Percentiles rank a stretch among this genome's conserved stretches.
Conservation (phyloP, 179 eudicot species). For the Spinacia oleracea region DNA sequence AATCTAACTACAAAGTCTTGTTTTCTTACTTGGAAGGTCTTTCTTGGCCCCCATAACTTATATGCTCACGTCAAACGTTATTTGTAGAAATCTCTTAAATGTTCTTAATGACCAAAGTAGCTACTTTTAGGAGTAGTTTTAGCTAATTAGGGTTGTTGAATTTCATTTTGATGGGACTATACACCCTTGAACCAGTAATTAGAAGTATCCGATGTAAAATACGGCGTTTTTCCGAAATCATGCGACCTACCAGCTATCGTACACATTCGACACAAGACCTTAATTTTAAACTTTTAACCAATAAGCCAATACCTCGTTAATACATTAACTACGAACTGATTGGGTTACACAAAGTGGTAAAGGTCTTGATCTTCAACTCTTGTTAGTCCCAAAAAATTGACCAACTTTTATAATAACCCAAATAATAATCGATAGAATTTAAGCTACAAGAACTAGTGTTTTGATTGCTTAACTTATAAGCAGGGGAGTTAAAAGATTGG, state of each 20-base stretch:
- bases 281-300: too few species aligned
- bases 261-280: too few species aligned
- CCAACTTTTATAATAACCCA: constrained; percentile 8
- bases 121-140: background rate
- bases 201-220: too few species aligned
- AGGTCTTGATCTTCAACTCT: background rate
- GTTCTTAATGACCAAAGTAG: background rate
- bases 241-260: too few species aligned
- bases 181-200: background rate
- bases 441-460: constrained; percentile 32
- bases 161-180: background rate
- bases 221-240: too few species aligned
- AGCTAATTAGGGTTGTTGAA: background rate
- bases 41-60: background rate
- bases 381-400: constrained; percentile 2
- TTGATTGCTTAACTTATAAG: constrained; percentile 46
- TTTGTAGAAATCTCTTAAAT: background rate
- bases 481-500: constrained; percentile 23
- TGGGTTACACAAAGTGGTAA: background rate
- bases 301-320: too few species aligned
- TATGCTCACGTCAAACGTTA: constrained; percentile 16
- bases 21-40: constrained; percentile 4
- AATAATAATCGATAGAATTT: constrained; percentile 15
- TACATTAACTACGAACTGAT: background rate
- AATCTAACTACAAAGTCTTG: constrained; percentile 12